A percentile compares a stretch with the other conserved stretches of the same genome.
Conservation (phyloP, 2,329 filamentous ascomycete genomes). For the Zymoseptoria passerinii region DNA sequence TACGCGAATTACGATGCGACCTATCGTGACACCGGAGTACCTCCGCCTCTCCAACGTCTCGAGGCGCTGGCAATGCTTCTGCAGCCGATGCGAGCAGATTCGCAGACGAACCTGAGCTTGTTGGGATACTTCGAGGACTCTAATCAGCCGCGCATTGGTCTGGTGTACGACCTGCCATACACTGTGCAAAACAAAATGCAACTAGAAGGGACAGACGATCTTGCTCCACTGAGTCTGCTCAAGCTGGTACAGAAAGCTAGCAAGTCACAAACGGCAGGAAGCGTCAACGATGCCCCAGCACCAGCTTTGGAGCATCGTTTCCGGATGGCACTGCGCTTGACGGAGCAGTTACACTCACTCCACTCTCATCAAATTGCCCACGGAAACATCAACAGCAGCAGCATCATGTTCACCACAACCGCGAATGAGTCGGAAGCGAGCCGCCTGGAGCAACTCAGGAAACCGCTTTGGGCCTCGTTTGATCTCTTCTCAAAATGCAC, state of each 20-base stretch:
- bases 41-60: constrained; percentile 38
- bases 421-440: constrained; percentile 40
- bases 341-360: constrained; percentile 64
- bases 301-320: constrained; percentile 69
- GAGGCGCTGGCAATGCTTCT: constrained; percentile 31
- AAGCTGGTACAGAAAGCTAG: constrained; percentile 41
- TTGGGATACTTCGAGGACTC: constrained; percentile 67
- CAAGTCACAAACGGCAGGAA: constrained; percentile 30
- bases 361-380: constrained; percentile 62
- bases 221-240: constrained; percentile 38
- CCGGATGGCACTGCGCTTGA: constrained; percentile 62
- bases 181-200: constrained; percentile 33
- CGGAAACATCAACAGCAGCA: constrained; percentile 59
- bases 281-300: constrained; percentile 36
- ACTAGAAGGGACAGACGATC: constrained; percentile 33
- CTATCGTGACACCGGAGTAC: constrained; percentile 41
- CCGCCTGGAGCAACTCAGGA: constrained; percentile 48
- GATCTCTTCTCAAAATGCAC: constrained; percentile 58
- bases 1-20: constrained; percentile 49
- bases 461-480: constrained; percentile 64
- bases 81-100: constrained; percentile 27
- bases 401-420: constrained; percentile 56
- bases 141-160: constrained; percentile 57
- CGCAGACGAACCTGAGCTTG: constrained; percentile 46
- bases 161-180: constrained; percentile 66